Conservation (phyloP, 2,329 filamentous ascomycete genomes). For the Fusarium sp. region DNA sequence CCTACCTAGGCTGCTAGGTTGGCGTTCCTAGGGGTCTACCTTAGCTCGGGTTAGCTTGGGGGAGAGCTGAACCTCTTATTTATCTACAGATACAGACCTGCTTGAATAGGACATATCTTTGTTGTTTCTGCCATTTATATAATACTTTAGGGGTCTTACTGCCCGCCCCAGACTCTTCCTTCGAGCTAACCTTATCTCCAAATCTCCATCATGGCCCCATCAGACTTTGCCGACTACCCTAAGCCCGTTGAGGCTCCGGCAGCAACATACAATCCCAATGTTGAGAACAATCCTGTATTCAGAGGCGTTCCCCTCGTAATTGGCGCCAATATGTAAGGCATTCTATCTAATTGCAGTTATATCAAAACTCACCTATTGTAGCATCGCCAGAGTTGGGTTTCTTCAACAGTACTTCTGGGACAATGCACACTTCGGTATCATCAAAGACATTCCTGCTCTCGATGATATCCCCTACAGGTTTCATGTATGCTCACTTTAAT, state of each 20-base stretch:
- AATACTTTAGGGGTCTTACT: not conserved
- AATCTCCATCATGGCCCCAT: constrained; percentile 40
- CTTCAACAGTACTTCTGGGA: constrained; percentile 75
- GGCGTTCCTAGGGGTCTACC: not conserved
- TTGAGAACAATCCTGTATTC: constrained; percentile 75
- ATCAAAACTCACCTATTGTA: constrained; percentile 46
- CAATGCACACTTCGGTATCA: constrained; percentile 69
- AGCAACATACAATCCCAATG: constrained; percentile 48
- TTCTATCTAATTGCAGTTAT: not conserved
- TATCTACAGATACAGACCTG: not conserved
- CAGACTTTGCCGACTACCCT: constrained; percentile 58
- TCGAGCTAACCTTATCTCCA: not conserved
- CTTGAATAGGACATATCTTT: not conserved
- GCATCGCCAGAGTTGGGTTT: constrained; percentile 68
- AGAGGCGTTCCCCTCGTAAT: constrained; percentile 72
- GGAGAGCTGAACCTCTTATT: constrained; percentile 1
- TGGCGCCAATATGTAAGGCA: constrained; percentile 68
- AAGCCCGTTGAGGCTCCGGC: constrained; percentile 50
- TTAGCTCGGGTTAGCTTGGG: constrained; percentile 1
- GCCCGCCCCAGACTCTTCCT: not conserved
- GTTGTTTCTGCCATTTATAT: not conserved
- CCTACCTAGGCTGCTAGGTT: not conserved
- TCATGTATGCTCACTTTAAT: constrained; percentile 55
- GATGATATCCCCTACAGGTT: constrained; percentile 58
- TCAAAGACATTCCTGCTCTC: constrained; percentile 60